phyloP scores from a whole-genome alignment of 2,329 filamentous ascomycete species.

The Orbilia ellipsospora region DNA sequence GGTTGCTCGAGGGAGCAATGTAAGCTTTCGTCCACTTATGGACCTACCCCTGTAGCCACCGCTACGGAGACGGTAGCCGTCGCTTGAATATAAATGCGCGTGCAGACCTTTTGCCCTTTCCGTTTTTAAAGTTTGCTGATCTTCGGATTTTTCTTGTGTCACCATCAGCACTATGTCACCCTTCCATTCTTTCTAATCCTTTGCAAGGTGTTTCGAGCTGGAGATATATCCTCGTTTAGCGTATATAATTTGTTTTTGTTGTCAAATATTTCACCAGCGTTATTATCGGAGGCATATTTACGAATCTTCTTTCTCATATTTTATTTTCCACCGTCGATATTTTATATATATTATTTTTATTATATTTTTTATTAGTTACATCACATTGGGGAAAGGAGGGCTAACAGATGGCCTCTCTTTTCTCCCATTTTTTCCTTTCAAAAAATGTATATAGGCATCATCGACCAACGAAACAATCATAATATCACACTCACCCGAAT shows the following conservation, averaged over 20 bases:
- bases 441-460: constrained; percentile 41
- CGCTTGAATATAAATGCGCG: constrained; percentile 8
- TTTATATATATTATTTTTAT: constrained; percentile 18
- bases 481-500: constrained; percentile 11
- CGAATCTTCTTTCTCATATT: constrained; percentile 2
- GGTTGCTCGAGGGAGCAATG: constrained; percentile 34
- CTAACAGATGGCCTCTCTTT: constrained; percentile 20
- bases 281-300: neutral
- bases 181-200: neutral
- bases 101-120: neutral
- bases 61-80: constrained; percentile 2
- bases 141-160: neutral
- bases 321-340: constrained; percentile 2
- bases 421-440: constrained; percentile 2
- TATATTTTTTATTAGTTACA: constrained; percentile 19
- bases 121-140: neutral
- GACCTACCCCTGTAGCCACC: neutral
- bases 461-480: constrained; percentile 10
- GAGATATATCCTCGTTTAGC: neutral
- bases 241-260: neutral
- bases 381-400: constrained; percentile 17
- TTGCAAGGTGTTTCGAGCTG: neutral
- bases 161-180: neutral
- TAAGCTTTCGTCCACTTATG: constrained; percentile 17
- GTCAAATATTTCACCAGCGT: neutral